Base-by-base conservation (phyloP, 2,329 filamentous ascomycete species). In the Fusarium austroafricanum region DNA sequence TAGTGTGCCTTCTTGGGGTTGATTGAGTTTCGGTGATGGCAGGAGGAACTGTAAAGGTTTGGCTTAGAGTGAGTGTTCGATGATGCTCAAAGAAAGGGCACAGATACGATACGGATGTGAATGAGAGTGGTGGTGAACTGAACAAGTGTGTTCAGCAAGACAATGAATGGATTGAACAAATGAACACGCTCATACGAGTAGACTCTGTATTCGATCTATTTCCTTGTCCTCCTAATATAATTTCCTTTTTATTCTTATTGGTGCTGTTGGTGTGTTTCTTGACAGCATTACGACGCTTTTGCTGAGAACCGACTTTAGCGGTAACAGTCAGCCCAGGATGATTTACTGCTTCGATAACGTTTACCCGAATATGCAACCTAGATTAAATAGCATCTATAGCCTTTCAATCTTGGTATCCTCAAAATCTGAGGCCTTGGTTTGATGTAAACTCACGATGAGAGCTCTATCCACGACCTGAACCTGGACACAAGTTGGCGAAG, bases 51-150 rank as follows among this genome's bases (percentile, higher is more conserved):
- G 26, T 6, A 17, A 51, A n/a, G 10, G 8, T 28, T 38, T 26
- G 20, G 20, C 40, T 37, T 8, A 11, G 35, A 18, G 10, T 21
- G 20, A 15, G 39, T 35, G 26, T 42, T 44, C 10, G 14, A 35
- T 21, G 44, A n/a, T 37, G 20, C 18, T 28, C 39, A 46, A 50
- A 52, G 29, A 64, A 64, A 35, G 43, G 37, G 31, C 14, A 31
- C 39, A 20, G 20, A 33, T 55, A 10, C 15, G 39, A n/a, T n/a
- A n/a, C n/a, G 39, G 14, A 26, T 37, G 44, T 31, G 28, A 37
- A 33, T 31, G 28, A 37, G 28, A 10, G 9, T 15, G 9, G 9
- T 54, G 29, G 20, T 26, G 21, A 21, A n/a, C 20, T 31, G 31
- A 39, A 21, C 33, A 31, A 38, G 14, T 42, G 28, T 39, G 49